A percentile compares a stretch with the other conserved stretches of the same genome.
Evolutionary conservation across 306 rosid species (phyloP).

Genomic region (Vicia villosa): DNA sequence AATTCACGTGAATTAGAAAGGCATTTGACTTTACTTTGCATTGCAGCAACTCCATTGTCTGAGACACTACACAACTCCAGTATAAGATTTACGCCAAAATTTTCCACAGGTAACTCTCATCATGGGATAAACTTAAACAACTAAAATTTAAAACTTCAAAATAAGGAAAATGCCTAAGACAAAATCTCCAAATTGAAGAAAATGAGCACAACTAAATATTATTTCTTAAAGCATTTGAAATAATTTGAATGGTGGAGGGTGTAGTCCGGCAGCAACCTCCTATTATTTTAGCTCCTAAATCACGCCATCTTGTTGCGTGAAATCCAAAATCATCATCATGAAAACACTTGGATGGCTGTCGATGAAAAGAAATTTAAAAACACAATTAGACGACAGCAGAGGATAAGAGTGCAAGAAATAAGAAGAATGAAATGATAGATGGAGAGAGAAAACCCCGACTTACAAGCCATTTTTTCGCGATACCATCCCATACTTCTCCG

Average conservation of each 20-base stretch:
- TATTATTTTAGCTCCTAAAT: slow-evolving; percentile 72
- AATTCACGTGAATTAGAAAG: no score
- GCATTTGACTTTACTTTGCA: background rate
- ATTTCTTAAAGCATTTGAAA: slow-evolving; percentile 58
- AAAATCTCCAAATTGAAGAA: slow-evolving; percentile 8
- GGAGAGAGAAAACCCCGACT: slow-evolving; percentile 30
- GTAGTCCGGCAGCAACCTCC: slow-evolving; percentile 96
- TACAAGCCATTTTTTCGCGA: slow-evolving; percentile 83
- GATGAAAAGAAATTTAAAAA: slow-evolving; percentile 29
- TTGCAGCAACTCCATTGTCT: background rate
- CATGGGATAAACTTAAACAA: background rate
- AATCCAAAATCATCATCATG: slow-evolving; percentile 58
- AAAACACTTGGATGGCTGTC: slow-evolving; percentile 79
- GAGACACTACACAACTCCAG: background rate
- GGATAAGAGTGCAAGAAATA: background rate
- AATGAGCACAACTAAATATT: slow-evolving; percentile 1
- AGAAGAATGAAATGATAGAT: background rate
- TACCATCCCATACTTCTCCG: slow-evolving; percentile 92
- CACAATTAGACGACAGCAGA: background rate
- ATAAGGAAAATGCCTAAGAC: background rate
- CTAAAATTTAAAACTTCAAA: background rate
- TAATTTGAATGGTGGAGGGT: slow-evolving; percentile 63
- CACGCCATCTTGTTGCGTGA: slow-evolving; percentile 69
- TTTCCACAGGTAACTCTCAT: background rate
- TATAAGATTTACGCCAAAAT: background rate